Evolutionary conservation across 768 basidiomycete genomes (phyloP).

Genomic region (Leccinum broughii): DNA sequence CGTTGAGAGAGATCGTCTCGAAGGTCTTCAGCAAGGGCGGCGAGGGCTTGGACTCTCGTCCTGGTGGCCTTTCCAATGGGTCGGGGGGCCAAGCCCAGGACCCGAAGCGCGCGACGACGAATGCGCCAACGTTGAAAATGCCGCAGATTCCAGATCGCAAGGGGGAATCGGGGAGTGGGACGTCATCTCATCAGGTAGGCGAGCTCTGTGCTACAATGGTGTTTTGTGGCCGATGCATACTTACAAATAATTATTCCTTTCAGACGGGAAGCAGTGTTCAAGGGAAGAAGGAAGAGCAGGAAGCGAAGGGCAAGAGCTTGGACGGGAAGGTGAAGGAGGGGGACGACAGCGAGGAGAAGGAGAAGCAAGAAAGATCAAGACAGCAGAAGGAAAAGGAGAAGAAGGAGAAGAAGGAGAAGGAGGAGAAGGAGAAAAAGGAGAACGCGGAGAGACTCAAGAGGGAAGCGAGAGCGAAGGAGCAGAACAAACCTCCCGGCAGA

Average conservation of each 20-base stretch:
- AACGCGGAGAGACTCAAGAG: not conserved
- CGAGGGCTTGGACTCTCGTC: constrained; percentile 15
- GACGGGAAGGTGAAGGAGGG: not conserved
- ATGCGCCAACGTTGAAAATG: not conserved
- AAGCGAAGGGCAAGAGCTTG: not conserved
- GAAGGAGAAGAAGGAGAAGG: not conserved
- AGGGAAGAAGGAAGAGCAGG: not conserved
- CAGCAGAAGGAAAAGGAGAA: not conserved
- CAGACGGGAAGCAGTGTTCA: not conserved
- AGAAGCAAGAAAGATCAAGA: no score
- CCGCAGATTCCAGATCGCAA: constrained; percentile 18
- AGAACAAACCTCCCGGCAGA: not conserved
- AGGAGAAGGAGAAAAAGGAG: not conserved
- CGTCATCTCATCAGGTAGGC: constrained; percentile 10
- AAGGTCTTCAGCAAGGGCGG: constrained; percentile 31
- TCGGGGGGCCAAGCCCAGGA: constrained; percentile 18
- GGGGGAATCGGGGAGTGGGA: not conserved
- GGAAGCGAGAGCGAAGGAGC: not conserved
- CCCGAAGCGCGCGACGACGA: constrained; percentile 2
- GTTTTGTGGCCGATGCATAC: constrained; percentile 1
- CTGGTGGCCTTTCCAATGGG: constrained; percentile 17
- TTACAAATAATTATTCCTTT: not conserved
- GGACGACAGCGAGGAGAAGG: not conserved
- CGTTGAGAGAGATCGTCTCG: constrained; percentile 36
- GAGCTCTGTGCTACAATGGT: no score